Conservation (phyloP, 257 asterid species). For the Solanum virginianum region DNA sequence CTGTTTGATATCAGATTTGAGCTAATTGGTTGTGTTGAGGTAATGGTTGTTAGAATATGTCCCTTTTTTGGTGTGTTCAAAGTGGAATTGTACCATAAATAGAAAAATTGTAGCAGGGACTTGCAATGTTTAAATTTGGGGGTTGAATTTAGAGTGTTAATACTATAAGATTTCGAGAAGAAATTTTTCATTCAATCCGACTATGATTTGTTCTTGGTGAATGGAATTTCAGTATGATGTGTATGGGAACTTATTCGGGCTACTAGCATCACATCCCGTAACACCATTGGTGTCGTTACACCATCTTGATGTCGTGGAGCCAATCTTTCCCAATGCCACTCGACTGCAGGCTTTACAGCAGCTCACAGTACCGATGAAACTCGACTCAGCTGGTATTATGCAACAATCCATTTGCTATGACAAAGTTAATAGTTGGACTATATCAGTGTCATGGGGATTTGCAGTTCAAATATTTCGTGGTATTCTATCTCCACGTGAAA, state of each 20-base stretch:
- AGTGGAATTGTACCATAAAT: background rate
- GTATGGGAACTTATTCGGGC: slow-evolving; percentile 70
- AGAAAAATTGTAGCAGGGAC: background rate
- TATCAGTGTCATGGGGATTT: slow-evolving; percentile 87
- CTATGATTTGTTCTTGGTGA: background rate
- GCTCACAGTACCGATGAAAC: slow-evolving; percentile 47
- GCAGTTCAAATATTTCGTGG: slow-evolving; percentile 75
- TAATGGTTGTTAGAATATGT: background rate
- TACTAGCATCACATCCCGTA: slow-evolving; percentile 64
- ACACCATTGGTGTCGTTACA: slow-evolving; percentile 72
- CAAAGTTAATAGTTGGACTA: slow-evolving; percentile 37
- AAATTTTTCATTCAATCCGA: background rate
- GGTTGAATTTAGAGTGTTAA: background rate
- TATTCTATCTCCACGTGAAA: slow-evolving; percentile 59
- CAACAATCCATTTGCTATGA: slow-evolving; percentile 90
- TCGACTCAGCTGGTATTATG: slow-evolving; percentile 70
- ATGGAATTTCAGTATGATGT: slow-evolving; percentile 54
- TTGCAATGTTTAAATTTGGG: background rate
- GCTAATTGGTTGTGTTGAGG: background rate
- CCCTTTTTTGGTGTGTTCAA: background rate
- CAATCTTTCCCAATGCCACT: slow-evolving; percentile 66
- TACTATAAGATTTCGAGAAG: background rate
- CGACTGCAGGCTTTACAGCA: slow-evolving; percentile 43
- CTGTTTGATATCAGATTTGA: background rate
- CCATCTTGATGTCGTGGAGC: slow-evolving; percentile 83